Conservation (phyloP, 1,284 basidiomycete genomes). For the Apiotrichum porosum region DNA sequence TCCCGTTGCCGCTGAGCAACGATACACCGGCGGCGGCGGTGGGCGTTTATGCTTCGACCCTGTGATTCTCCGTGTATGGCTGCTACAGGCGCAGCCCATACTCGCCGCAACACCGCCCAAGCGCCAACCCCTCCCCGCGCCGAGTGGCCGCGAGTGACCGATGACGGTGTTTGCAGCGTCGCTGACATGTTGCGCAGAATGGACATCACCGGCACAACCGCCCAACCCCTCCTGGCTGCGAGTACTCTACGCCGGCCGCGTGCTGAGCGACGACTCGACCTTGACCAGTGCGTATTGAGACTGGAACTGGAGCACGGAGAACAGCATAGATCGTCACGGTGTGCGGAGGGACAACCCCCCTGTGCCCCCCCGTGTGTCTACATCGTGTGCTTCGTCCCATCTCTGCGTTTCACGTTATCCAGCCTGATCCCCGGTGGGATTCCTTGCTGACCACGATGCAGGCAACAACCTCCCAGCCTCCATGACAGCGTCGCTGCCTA, state of each 20-base stretch:
- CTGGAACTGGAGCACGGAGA: neutral
- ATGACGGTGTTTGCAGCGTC: no score
- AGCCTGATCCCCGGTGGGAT: neutral
- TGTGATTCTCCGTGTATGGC: no score
- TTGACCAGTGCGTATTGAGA: slow-evolving; percentile 57
- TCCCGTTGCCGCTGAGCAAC: no score
- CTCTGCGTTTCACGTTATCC: neutral
- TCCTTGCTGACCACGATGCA: slow-evolving; percentile 4
- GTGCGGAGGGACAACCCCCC: no score
- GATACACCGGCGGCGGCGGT: no score
- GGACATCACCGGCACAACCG: slow-evolving; percentile 64
- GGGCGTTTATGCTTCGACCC: no score
- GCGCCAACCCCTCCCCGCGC: no score
- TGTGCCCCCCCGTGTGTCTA: neutral
- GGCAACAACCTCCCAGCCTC: slow-evolving; percentile 40
- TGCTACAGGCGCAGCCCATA: no score
- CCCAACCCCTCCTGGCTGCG: slow-evolving; percentile 72
- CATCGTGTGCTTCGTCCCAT: neutral
- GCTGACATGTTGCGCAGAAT: no score
- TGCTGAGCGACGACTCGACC: slow-evolving; percentile 76
- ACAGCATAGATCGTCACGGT: no score
- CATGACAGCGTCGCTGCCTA: slow-evolving; percentile 51
- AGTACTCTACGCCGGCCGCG: slow-evolving; percentile 72
- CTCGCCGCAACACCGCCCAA: no score
- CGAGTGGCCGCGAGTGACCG: no score